Base-by-base conservation (phyloP, 1,284 basidiomycete species). In the Caloboletus firmus region DNA sequence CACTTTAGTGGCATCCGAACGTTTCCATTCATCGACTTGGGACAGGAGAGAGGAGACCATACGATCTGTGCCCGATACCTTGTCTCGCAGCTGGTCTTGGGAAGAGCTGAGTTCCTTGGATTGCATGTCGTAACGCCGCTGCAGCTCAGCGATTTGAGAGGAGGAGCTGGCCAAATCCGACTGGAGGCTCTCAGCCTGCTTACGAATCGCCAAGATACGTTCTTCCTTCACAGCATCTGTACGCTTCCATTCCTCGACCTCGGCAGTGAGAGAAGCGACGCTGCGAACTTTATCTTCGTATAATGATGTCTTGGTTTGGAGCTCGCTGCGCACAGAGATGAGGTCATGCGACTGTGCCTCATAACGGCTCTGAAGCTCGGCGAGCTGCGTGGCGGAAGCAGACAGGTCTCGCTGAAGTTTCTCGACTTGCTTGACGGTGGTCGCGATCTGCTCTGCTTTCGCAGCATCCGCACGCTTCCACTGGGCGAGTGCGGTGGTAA, bases 251-350 rank as follows among this genome's bases (percentile, higher is more conserved):
- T 28, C 26, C 26, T 8, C 26, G 26, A 28, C 7, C 9, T 28
- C 7, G 6, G 26, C 4, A 28, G 4, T 28, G 26, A 28, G 26
- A 28, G 9, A 5, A 8, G 26, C 26, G 26, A 28, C 7, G 2
- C 1, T 28, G n/a, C n/a, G 54, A n/a, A n/a, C 54, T n/a, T 34
- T 56, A 0, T 56, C 54, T 22, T 39, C n/a, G n/a, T n/a, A n/a
- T n/a, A n/a, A 39, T 6, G 34, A 20, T 7, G 9, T n/a, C 1
- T 8, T 49, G 6, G 2, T 34, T 11, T 39, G 15, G 9, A 12
- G 34, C 12, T 40, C 22, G 8, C 17, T 40, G 22, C 22, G 39
- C 22, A 40, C 39, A 40, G 22, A 40, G 5, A 24, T 22, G 4
- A 40, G 22, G 8, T 24, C 20, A 4, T 10, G 22, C 22, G 40